These are phyloP conservation scores for Candida sithepensis DNA, from an alignment of 805 yeast species.

Conservation along the genomic window DNA sequence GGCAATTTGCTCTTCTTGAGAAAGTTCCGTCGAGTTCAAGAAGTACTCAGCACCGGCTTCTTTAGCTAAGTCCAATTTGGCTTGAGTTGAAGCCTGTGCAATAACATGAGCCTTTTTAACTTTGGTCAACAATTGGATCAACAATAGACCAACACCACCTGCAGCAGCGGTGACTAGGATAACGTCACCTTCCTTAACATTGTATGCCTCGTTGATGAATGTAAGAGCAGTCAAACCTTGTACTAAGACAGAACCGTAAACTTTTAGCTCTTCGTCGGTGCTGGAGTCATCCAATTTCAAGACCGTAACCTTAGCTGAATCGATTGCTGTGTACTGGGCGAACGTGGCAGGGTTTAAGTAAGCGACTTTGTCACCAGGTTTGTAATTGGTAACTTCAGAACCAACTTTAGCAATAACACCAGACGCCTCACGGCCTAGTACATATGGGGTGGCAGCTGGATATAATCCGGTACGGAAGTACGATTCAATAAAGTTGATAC, in stretches of 20 bases:
- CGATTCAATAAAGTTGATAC: constrained; percentile 78
- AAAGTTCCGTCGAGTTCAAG: constrained; percentile 41
- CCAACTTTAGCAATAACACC: constrained; percentile 72
- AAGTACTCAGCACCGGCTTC: constrained; percentile 73
- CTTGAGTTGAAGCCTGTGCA: constrained; percentile 79
- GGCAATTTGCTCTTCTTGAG: constrained; percentile 51
- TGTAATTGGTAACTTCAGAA: constrained; percentile 44
- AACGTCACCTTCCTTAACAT: constrained; percentile 64
- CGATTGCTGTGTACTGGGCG: constrained; percentile 66
- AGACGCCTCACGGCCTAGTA: constrained; percentile 67
- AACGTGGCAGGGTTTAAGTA: constrained; percentile 53
- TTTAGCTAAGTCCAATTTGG: constrained; percentile 64
- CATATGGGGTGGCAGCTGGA: constrained; percentile 53
- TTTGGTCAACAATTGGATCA: constrained; percentile 58
- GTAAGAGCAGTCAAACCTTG: constrained; percentile 82
- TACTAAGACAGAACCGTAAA: constrained; percentile 57
- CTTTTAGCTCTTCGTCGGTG: constrained; percentile 46
- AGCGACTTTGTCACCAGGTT: constrained; percentile 70
- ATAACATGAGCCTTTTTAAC: constrained; percentile 72
- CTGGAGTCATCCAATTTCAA: constrained; percentile 47
- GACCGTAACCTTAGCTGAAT: constrained; percentile 29
- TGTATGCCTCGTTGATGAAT: constrained; percentile 61
- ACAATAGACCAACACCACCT: constrained; percentile 83
- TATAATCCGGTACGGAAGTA: constrained; percentile 82
- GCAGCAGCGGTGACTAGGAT: constrained; percentile 90